phyloP scores from a whole-genome alignment of 768 basidiomycete genomes.

The Pleurotus giganteus region DNA sequence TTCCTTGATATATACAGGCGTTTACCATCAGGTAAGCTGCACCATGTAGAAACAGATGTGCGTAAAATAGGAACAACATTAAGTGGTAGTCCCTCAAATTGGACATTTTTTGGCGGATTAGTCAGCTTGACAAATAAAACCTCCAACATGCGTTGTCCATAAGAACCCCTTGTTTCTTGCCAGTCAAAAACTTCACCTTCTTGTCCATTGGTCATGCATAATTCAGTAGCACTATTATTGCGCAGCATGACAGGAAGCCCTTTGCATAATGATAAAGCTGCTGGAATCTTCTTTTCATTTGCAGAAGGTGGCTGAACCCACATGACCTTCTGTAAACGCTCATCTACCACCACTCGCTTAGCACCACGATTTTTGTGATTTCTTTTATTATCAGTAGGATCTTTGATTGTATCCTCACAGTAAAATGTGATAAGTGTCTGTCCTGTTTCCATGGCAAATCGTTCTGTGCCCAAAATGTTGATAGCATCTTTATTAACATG shows the following conservation, averaged over 20 bases:
- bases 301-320: constrained; percentile 23
- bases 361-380: not conserved
- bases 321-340: constrained; percentile 14
- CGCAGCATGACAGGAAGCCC: constrained; percentile 29
- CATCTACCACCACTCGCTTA: not conserved
- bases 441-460: constrained; percentile 32
- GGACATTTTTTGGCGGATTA: constrained; percentile 12
- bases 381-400: not conserved
- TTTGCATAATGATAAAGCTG: constrained; percentile 25
- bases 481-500: constrained; percentile 37
- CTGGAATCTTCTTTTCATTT: constrained; percentile 23
- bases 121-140: constrained; percentile 16
- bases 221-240: too few species aligned
- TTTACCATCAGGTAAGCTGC: constrained; percentile 15
- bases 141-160: constrained; percentile 16
- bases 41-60: constrained; percentile 4
- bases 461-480: constrained; percentile 26
- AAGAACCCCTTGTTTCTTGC: constrained; percentile 13
- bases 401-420: constrained; percentile 19
- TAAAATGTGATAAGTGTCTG: constrained; percentile 24
- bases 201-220: constrained; percentile 31
- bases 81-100: constrained; percentile 11
- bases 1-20: constrained; percentile 11
- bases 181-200: constrained; percentile 25
- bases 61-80: constrained; percentile 17